These are phyloP conservation scores for Streptanthus diversifolius DNA, from an alignment of 345 rosid species.

Conservation along the genomic window DNA sequence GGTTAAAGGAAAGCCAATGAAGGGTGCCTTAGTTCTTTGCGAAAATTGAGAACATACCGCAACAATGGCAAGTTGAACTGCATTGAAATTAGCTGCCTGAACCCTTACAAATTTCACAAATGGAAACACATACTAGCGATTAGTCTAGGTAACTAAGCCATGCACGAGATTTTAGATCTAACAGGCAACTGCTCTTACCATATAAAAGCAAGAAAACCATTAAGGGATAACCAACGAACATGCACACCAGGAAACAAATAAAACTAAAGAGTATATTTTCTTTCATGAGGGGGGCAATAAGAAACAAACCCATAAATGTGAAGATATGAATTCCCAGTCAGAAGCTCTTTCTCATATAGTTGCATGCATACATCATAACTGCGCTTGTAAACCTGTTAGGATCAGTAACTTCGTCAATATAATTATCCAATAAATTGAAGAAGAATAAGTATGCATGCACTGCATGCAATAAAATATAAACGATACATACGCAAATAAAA, in stretches of 20 bases:
- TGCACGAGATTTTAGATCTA: not conserved
- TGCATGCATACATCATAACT: slow-evolving; percentile 74
- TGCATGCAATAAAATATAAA: not conserved
- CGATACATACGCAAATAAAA: not conserved
- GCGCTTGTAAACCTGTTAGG: slow-evolving; percentile 73
- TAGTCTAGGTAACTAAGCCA: slow-evolving; percentile 5
- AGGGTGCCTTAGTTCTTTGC: not conserved
- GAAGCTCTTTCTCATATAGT: slow-evolving; percentile 83
- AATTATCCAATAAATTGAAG: not conserved
- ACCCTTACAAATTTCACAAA: slow-evolving; percentile 47
- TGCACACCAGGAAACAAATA: not conserved
- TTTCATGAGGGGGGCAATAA: slow-evolving; percentile 4
- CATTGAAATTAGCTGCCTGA: slow-evolving; percentile 54
- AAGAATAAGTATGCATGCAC: not conserved
- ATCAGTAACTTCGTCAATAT: slow-evolving; percentile 13
- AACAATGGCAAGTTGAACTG: slow-evolving; percentile 80
- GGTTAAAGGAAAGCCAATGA: not conserved
- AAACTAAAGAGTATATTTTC: not conserved
- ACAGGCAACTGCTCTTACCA: not conserved
- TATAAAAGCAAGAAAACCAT: not conserved
- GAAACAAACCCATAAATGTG: slow-evolving; percentile 68
- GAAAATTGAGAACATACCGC: slow-evolving; percentile 48
- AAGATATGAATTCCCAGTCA: slow-evolving; percentile 68
- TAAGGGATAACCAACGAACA: not conserved
- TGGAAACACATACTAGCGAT: slow-evolving; percentile 14